Base-by-base conservation (phyloP, 2,329 filamentous ascomycete genomes). In the Beauveria sp. region DNA sequence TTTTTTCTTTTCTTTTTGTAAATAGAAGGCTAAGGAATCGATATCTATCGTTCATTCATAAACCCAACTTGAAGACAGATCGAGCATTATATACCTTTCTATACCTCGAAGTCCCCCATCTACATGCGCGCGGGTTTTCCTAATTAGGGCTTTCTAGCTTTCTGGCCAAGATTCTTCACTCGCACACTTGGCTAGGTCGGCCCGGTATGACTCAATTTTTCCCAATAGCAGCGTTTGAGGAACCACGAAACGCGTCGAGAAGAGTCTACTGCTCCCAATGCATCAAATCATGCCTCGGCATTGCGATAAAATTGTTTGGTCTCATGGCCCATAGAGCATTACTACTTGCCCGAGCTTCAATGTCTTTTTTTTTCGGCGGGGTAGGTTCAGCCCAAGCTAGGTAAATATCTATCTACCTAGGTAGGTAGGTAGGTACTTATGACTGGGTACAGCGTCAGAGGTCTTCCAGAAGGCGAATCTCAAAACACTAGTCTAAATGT, bases 161-260 rank as follows among this genome's bases (percentile, higher is more conserved):
- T 38, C 34, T 38, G 14, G 34, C n/a, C 8, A 49, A 26, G 18
- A 31, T 52, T 9, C 18, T 24, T 52, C 20, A 43, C 26, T 26
- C 40, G 20, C 28, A 28, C 3, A 38, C 22, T 48, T 40, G 50
- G 50, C 49, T 22, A 31, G 22, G 46, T 42, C 34, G 34, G 24
- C 28, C 26, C 42, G 58, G 58, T 54, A 46, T 48, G 49, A 60
- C 58, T 60, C 49, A 53, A 54, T 20, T 38, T 38, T 34, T 28
- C n/a, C 38, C 14, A 22, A 24, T 14, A 34, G 31, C 34, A 31
- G 12, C 24, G 22, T n/a, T 22, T n/a, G 8, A 10, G 31, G 8
- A 5, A 14, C 31, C 28, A 28, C 22, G 22, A 43, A 45, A 26
- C 2, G 12, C 34, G 28, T 16, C 18, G 12, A 38, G 34, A 38